phyloP scores from a whole-genome alignment of 2,329 filamentous ascomycete species.

The Hawksworthiomyces lignivorus region DNA sequence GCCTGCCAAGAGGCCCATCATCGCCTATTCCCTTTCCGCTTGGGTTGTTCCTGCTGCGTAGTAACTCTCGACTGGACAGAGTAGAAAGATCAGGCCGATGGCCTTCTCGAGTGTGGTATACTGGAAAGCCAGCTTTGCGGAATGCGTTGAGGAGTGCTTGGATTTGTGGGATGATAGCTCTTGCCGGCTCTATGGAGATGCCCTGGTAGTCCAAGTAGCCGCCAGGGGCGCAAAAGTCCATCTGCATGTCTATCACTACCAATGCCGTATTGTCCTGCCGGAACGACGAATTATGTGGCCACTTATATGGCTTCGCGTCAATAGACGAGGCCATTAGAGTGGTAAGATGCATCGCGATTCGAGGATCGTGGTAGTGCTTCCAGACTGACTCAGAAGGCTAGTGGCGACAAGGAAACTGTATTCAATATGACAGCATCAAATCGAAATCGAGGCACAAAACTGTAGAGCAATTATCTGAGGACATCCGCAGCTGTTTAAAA shows the following conservation, averaged over 20 bases:
- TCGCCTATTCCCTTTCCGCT: slow-evolving; percentile 8
- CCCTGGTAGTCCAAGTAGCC: slow-evolving; percentile 11
- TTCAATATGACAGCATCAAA: no score
- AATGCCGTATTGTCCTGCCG: slow-evolving; percentile 3
- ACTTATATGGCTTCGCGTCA: slow-evolving; percentile 8
- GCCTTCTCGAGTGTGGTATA: slow-evolving; percentile 12
- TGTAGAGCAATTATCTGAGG: no score
- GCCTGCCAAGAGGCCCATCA: slow-evolving; percentile 7
- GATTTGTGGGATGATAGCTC: slow-evolving; percentile 5
- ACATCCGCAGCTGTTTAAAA: no score
- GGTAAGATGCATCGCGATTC: no score
- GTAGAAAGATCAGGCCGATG: slow-evolving; percentile 11
- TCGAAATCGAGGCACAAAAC: no score
- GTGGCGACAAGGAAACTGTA: no score
- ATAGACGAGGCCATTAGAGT: no score
- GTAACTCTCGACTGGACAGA: slow-evolving; percentile 3
- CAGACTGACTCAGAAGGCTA: no score
- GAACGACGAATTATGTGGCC: slow-evolving; percentile 9
- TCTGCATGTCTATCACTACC: slow-evolving; percentile 12
- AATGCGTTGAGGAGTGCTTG: slow-evolving; percentile 3
- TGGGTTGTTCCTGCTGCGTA: slow-evolving; percentile 9
- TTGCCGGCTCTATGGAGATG: slow-evolving; percentile 9
- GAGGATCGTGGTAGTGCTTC: no score
- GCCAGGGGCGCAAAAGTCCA: slow-evolving; percentile 10
- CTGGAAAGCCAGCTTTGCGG: slow-evolving; percentile 2